phyloP scores from a whole-genome alignment of 805 yeast species.

The Candida schatavii region DNA sequence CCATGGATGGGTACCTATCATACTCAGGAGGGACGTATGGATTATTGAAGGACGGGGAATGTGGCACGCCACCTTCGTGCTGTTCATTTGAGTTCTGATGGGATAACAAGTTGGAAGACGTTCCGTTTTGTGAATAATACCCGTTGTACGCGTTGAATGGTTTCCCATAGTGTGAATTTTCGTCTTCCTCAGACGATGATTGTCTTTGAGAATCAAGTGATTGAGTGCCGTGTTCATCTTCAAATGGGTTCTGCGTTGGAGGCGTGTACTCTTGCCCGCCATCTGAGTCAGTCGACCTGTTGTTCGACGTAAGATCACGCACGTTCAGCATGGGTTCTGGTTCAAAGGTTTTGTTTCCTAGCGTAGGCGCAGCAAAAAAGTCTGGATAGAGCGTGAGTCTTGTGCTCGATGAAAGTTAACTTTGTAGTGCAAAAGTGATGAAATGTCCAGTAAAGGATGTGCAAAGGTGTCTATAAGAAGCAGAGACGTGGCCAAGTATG shows the following conservation, averaged over 20 bases:
- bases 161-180: slow-evolving; percentile 21
- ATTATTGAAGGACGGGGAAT: slow-evolving; percentile 12
- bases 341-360: too few species aligned
- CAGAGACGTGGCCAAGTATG: too few species aligned
- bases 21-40: slow-evolving; percentile 52
- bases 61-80: slow-evolving; percentile 8
- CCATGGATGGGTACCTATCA: slow-evolving; percentile 67
- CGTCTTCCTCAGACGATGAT: neutral
- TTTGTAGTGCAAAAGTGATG: too few species aligned
- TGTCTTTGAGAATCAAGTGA: slow-evolving; percentile 4
- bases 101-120: slow-evolving; percentile 31
- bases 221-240: slow-evolving; percentile 1
- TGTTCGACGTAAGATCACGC: slow-evolving; percentile 7
- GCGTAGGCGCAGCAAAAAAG: too few species aligned
- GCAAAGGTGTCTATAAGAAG: too few species aligned
- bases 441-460: too few species aligned
- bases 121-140: slow-evolving; percentile 40
- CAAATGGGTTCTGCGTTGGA: slow-evolving; percentile 4
- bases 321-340: neutral
- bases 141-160: slow-evolving; percentile 43
- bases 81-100: slow-evolving; percentile 13
- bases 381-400: too few species aligned
- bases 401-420: too few species aligned
- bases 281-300: neutral
- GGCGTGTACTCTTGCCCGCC: neutral